Base-by-base conservation (phyloP, 1,284 basidiomycete species). In the Heterobasidion annosum region DNA sequence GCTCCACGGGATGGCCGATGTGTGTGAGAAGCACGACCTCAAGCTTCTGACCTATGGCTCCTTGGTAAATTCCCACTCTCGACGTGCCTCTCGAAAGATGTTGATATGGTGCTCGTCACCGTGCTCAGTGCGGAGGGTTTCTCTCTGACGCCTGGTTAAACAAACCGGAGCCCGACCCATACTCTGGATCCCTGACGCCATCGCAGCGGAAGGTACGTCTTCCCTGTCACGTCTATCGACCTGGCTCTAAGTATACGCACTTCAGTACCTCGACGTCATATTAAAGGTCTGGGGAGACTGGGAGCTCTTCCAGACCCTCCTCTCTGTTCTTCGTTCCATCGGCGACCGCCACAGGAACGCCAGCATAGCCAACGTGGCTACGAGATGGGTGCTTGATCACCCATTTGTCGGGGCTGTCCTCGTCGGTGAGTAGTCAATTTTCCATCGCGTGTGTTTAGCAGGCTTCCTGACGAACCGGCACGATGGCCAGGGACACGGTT, bases 31-130 rank as follows among this genome's bases (percentile, higher is more conserved):
- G 61, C 85, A 91, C 63, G 73, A 74, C 44, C 66, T 91, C 54
- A 90, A 88, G 62, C 73, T 92, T 40, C 69, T 92, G 42, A 90
- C 90, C 34, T 92, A 92, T 63, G 89, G 88, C 13, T 87, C 88
- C 0, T 65, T 91, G 59, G 89, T 90, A 60, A 58, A 82, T 70
- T 25, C 25, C 25, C 25, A 25, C 25, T 25, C 25, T 25, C 25
- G 25, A 25, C 5, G 25, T 25, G 25, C 25, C 25, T 25, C 25
- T 25, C 25, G 25, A 25, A 25, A 25, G 25, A 25, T 25, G 25
- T 25, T 25, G 25, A 25, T 25, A 25, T 25, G 25, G 4, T 25
- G 25, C 25, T 25, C 25, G 4, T 25, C 25, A 5, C 25, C 5
- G 25, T 25, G 25, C 25, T 25, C 25, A 91, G 88, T 91, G 89